Percentiles rank a stretch among this genome's conserved stretches.
Evolutionary conservation across 805 yeast genomes (phyloP).

Genomic region (Zygoascus bituminiphila): DNA sequence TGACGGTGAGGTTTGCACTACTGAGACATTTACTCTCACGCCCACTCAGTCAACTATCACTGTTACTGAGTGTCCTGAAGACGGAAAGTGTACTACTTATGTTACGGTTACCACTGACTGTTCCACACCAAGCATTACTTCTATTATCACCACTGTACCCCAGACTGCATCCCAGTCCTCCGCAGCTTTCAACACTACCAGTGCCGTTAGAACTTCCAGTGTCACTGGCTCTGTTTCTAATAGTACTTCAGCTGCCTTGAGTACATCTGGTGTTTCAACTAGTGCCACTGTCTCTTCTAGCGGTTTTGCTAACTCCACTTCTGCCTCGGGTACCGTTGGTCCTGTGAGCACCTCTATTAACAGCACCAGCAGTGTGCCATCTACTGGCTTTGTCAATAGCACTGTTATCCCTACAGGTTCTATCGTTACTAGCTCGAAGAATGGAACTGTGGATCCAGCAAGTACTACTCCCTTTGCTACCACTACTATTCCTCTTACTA

Average conservation of each 20-base stretch:
- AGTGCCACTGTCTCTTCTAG: background rate
- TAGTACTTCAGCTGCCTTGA: background rate
- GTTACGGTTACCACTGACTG: background rate
- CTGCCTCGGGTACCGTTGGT: background rate
- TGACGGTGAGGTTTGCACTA: background rate
- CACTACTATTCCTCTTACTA: background rate
- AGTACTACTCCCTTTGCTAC: background rate
- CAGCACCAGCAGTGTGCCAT: background rate
- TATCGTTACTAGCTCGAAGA: background rate
- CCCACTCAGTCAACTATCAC: constrained; percentile 1
- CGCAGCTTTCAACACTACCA: background rate
- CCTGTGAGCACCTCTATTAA: background rate
- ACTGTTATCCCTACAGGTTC: too few relatives aligned
- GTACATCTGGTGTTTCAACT: background rate
- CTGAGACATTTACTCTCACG: background rate
- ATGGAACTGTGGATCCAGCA: background rate
- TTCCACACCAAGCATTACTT: background rate
- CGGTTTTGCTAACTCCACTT: background rate
- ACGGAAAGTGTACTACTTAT: constrained; percentile 1
- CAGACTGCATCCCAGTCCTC: too few relatives aligned
- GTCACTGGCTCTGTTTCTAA: background rate
- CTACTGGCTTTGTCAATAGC: background rate
- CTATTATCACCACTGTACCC: background rate
- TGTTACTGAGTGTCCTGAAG: background rate
- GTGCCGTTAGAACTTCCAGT: background rate